Evolutionary conservation across 768 basidiomycete species (phyloP), one percentile per base, ranked within the genome.

Genomic region (Lyophyllum semitale): DNA sequence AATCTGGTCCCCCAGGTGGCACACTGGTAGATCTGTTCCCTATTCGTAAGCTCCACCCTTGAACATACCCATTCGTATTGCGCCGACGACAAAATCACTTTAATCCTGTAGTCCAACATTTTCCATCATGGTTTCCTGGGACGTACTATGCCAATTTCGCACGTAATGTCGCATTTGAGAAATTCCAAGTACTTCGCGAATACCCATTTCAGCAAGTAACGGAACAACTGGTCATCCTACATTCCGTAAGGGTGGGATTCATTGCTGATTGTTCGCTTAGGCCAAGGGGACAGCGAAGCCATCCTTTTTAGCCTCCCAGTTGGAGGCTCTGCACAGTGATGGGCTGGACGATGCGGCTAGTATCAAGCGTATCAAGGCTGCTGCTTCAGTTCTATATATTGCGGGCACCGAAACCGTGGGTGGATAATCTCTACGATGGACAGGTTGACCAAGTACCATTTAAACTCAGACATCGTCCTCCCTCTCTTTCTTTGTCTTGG

Each of bases 371-470:
- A 45, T 71, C 17, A 57, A 54, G 33, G 64, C 57, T 2, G 54
- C 51, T 25, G 56, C 66, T 3, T 63, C 57, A 6, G 40, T 57
- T 8, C 53, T 68, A 37, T 66, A 63, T 48, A 47, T 61, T 43
- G 73, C 65, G 9, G 75, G 71, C 22, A 66, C 68, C 11, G 71
- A 73, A 55, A 75, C 77, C 42, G 75, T 76, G 37, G n/a, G 37
- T 13, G 13, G 13, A 35, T 38, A 5, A 7, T 4, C 18, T 18
- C 18, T 18, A n/a, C 37, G n/a, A n/a, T 18, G n/a, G 11, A 38
- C 33, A 8, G 33, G 13, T 35, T 35, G 33, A 35, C 6, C 5
- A 11, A 35, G 4, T 35, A 35, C 13, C 33, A 35, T 6, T 30
- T 38, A n/a, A 4, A 35, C 26, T 25, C 76, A 48, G n/a, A 69